Evolutionary conservation across 768 basidiomycete species (phyloP).

Genomic region (Pleurotus salmoneostramineus): DNA sequence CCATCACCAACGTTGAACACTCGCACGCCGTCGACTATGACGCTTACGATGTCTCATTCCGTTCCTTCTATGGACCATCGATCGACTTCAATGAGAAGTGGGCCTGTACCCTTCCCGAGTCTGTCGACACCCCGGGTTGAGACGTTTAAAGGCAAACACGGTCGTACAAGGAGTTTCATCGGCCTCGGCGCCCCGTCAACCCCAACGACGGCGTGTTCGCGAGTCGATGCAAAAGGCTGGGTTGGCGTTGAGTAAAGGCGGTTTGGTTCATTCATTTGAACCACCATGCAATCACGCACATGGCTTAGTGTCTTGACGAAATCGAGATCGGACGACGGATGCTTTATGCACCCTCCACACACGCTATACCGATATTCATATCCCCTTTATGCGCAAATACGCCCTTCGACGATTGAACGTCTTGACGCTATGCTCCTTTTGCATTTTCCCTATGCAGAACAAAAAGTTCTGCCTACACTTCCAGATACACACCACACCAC

Average conservation of each 20-base stretch:
- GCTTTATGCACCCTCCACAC: not conserved
- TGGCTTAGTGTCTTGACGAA: too few species aligned
- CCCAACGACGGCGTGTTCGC: slow-evolving; percentile 79
- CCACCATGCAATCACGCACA: too few species aligned
- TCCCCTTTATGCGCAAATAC: too few species aligned
- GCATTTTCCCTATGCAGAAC: too few species aligned
- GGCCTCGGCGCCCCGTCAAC: slow-evolving; percentile 63
- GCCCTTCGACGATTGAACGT: too few species aligned
- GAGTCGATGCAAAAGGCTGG: slow-evolving; percentile 82
- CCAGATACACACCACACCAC: too few species aligned
- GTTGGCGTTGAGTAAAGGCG: slow-evolving; percentile 44
- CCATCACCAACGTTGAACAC: slow-evolving; percentile 61
- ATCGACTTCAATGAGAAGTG: slow-evolving; percentile 5
- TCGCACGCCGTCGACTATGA: slow-evolving; percentile 79
- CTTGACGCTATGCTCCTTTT: too few species aligned
- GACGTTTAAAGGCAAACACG: slow-evolving; percentile 54
- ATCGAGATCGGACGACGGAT: too few species aligned
- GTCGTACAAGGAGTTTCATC: slow-evolving; percentile 72
- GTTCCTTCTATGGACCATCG: not conserved
- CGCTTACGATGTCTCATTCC: slow-evolving; percentile 40
- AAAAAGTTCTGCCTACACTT: too few species aligned
- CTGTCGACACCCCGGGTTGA: slow-evolving; percentile 67
- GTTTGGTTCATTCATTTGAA: slow-evolving; percentile 1
- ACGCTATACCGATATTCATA: too few species aligned
- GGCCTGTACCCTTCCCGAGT: slow-evolving; percentile 55